phyloP scores from a whole-genome alignment of 768 basidiomycete genomes.

The Rhodotorula kratochvilovae region DNA sequence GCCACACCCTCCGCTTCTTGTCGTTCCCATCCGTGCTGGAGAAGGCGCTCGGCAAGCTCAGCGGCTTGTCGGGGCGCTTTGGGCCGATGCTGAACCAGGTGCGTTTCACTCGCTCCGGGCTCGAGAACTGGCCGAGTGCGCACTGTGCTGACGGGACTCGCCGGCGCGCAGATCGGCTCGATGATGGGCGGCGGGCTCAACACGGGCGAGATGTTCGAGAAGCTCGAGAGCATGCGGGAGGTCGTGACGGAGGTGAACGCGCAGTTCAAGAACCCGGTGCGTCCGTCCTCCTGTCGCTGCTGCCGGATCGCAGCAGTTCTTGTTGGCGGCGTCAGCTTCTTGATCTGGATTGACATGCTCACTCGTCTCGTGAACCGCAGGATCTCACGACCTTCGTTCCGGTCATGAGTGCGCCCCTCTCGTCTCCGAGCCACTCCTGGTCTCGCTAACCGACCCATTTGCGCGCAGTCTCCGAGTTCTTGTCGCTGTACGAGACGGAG shows the following conservation, averaged over 20 bases:
- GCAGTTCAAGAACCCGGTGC: slow-evolving; percentile 95
- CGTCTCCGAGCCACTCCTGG: too few relatives aligned
- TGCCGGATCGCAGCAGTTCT: too few relatives aligned
- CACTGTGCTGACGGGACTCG: not conserved
- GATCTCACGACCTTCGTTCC: slow-evolving; percentile 95
- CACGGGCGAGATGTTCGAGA: slow-evolving; percentile 93
- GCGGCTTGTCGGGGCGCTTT: slow-evolving; percentile 85
- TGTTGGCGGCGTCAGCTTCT: too few relatives aligned
- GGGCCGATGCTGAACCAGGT: slow-evolving; percentile 92
- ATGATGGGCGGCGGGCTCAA: slow-evolving; percentile 92
- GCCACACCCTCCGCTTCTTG: slow-evolving; percentile 94
- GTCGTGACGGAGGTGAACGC: slow-evolving; percentile 98
- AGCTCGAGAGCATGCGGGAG: slow-evolving; percentile 91
- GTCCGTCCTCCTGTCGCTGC: slow-evolving; percentile 45
- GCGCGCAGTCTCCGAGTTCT: slow-evolving; percentile 88
- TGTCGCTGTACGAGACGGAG: slow-evolving; percentile 97
- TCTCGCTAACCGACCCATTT: slow-evolving; percentile 53
- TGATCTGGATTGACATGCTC: not conserved
- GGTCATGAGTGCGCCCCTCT: slow-evolving; percentile 51
- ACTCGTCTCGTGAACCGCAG: slow-evolving; percentile 50
- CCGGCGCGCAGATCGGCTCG: slow-evolving; percentile 70
- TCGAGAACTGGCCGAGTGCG: too few relatives aligned
- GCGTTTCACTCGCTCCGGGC: slow-evolving; percentile 13
- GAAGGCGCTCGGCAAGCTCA: slow-evolving; percentile 92
- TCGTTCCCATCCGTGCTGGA: slow-evolving; percentile 98